phyloP scores from a whole-genome alignment of 2,329 filamentous ascomycete genomes.

The Fusarium sp. region DNA sequence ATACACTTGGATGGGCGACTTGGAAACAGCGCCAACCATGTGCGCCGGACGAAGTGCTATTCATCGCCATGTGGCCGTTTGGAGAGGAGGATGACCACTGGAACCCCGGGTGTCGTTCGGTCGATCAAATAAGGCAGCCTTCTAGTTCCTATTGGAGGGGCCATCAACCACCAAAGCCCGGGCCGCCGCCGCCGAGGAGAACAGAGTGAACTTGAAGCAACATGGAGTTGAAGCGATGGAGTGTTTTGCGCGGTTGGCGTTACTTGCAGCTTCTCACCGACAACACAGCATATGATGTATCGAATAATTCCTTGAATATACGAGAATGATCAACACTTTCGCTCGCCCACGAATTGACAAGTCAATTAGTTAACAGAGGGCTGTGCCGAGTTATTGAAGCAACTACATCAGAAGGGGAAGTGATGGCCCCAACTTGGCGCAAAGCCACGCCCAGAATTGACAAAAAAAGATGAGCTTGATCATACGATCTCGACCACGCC shows the following conservation, averaged over 20 bases:
- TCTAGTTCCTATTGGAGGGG: constrained; percentile 46
- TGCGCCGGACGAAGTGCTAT: constrained; percentile 68
- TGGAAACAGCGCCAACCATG: constrained; percentile 74
- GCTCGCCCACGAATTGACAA: not conserved
- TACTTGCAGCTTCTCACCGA: not conserved
- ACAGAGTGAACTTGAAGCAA: not conserved
- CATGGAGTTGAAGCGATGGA: not conserved
- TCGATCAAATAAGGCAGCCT: constrained; percentile 42
- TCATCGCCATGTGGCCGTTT: constrained; percentile 76
- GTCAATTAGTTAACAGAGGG: constrained; percentile 4
- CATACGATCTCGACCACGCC: constrained; percentile 45
- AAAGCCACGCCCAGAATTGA: not conserved
- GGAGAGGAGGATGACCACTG: constrained; percentile 69
- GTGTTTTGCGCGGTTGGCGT: not conserved
- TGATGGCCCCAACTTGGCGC: constrained; percentile 6
- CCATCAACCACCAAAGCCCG: constrained; percentile 1
- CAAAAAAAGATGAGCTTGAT: constrained; percentile 18
- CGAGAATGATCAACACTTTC: not conserved
- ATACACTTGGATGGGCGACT: constrained; percentile 70
- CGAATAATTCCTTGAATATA: not conserved
- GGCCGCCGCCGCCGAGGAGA: not conserved
- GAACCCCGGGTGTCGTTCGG: constrained; percentile 52
- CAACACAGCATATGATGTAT: not conserved
- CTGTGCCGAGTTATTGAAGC: not conserved
- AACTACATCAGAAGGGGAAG: not conserved